Base-by-base conservation (phyloP, 1,284 basidiomycete species). In the Amylostereum areolatum region DNA sequence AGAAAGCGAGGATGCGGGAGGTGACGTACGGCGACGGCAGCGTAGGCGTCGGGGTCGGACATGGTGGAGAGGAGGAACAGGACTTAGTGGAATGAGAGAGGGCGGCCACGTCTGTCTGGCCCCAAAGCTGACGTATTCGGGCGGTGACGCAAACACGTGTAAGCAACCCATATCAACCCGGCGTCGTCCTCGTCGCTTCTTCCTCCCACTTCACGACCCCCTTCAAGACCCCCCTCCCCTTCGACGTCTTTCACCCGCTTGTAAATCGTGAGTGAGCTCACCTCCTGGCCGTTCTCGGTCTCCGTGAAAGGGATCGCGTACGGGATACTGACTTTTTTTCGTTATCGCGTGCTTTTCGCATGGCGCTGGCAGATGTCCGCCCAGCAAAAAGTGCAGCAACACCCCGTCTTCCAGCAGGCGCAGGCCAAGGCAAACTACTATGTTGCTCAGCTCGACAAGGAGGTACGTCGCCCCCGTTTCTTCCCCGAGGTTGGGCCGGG, bases 361-460 rank as follows among this genome's bases (percentile, higher is more conserved):
- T 18, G 34, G 42, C 25, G n/a, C 41, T 18, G 11, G 39, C 46
- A 82, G 74, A 90, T 90, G 87, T 89, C 87, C 57, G 77, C 85
- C 52, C 66, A 81, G 37, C 77, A 87, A 74, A 83, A 82, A 66
- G 66, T 90, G 51, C 84, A 91, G 71, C 84, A 87, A 66, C 92
- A 95, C 74, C 92, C 92, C 42, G 77, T 84, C 62, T 83, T 88
- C 69, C 63, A 89, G 60, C 88, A 93, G 70, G 88, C 80, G 29
- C 79, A 84, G 68, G 81, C 79, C 68, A 85, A 85, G 73, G 85
- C 81, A 51, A 74, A 76, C 59, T 80, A 83, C 69, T 89, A 93
- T 66, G 69, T 90, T 61, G 72, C 62, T 69, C 83, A 92, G 77
- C 88, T 97, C 66, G 94, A 97, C 76, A 94, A 93, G 70, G 93